These are phyloP conservation scores for Gossypium stocksii DNA, from an alignment of 345 rosid genomes.

Conservation along the genomic window DNA sequence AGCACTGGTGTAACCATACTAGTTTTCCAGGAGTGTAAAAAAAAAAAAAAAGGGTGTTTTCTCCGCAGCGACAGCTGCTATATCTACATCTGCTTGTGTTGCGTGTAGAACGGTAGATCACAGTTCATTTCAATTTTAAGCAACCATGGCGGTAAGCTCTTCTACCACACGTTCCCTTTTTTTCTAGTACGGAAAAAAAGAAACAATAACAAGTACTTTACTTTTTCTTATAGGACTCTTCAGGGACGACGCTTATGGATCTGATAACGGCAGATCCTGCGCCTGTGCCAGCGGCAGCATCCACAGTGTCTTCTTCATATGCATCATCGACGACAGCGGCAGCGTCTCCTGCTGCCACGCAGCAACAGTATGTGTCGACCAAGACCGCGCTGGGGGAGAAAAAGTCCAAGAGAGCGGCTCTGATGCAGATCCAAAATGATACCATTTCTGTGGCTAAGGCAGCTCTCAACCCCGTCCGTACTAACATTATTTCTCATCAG, in stretches of 20 bases:
- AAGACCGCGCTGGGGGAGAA: conserved; percentile 66
- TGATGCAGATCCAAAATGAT: conserved; percentile 91
- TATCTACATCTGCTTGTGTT: neutral
- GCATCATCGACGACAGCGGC: conserved; percentile 27
- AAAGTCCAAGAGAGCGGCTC: conserved; percentile 73
- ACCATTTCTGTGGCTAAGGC: conserved; percentile 92
- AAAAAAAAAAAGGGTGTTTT: neutral
- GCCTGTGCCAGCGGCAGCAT: conserved; percentile 35
- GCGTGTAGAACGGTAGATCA: neutral
- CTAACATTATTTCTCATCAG: conserved; percentile 68
- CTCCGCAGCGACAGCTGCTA: neutral
- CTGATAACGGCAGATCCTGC: conserved; percentile 91
- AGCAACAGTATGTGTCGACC: conserved; percentile 36
- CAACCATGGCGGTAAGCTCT: conserved; percentile 21
- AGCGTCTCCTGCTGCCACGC: conserved; percentile 4
- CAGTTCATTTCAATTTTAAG: neutral
- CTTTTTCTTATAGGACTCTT: conserved; percentile 51
- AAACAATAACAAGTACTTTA: neutral
- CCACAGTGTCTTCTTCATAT: conserved; percentile 39
- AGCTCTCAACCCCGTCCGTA: conserved; percentile 61
- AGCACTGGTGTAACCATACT: too few species aligned
- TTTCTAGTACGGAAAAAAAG: neutral
- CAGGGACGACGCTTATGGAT: conserved; percentile 96
- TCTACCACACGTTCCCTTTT: neutral
- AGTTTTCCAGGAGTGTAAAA: too few species aligned